Base-by-base conservation (phyloP, 768 basidiomycete genomes). In the Tricholoma matsutake region DNA sequence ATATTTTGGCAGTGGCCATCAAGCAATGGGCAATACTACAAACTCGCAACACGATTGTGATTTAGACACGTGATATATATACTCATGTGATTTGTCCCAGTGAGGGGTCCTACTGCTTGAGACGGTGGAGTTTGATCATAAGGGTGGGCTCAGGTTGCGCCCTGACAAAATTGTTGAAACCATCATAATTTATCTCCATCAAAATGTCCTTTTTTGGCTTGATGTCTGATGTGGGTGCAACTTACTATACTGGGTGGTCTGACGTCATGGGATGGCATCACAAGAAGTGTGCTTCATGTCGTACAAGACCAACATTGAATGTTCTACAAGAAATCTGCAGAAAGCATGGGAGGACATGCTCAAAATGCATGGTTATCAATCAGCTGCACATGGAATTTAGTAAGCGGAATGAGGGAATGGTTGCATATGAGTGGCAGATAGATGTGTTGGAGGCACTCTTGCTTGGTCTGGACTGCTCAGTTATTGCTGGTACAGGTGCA, bases 401-500 rank as follows among this genome's bases (percentile, higher is more conserved):
- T 7, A 34, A 32, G 20, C 4, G 31, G 18, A 54, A 54, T 54
- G 35, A 32, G 3, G 68, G 71, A 2, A 49, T 62, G 13, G 52
- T 25, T 3, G 58, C 75, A 7, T 69, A 77, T 62, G 59, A 65
- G 1, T 79, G 78, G 78, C 78, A 79, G 63, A 61, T 79, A 8
- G 75, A 80, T 62, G 72, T 76, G 2, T 53, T 72, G 0, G 77
- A 78, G 65, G 73, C 75, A 1, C 13, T 76, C 14, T 39, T 75
- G 3, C 62, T 78, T 1, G 71, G 73, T 3, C 63, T 78, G 1
- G 75, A 78, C 62, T 63, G 61, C 22, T 56, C 71, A 2, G 72
- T 77, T 0, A 71, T 78, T 78, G 73, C 75, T n/a, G 75, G 73
- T n/a, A 76, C 74, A 11, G 74, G 74, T 5, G 63, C 69, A 1